phyloP scores from a whole-genome alignment of 164 flowering plant species.

The Vitis amurensis region DNA sequence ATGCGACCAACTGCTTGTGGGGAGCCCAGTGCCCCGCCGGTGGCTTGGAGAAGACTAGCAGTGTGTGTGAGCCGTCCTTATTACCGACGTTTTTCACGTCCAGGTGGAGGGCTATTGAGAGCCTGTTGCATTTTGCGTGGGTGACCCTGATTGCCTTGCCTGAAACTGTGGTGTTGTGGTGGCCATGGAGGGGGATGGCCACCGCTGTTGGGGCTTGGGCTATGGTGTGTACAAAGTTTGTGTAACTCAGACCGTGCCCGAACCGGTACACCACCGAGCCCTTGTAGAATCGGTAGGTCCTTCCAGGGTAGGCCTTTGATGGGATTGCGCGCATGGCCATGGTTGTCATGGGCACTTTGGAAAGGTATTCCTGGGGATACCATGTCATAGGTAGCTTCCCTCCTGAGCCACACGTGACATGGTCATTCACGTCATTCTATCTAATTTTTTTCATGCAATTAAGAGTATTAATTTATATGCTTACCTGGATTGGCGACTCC shows the following conservation, averaged over 20 bases:
- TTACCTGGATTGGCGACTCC: slow-evolving; percentile 85
- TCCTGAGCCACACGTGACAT: slow-evolving; percentile 34
- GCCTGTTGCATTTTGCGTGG: slow-evolving; percentile 57
- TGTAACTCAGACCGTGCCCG: slow-evolving; percentile 85
- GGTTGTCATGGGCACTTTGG: slow-evolving; percentile 74
- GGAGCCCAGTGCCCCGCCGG: slow-evolving; percentile 73
- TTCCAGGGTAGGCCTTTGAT: slow-evolving; percentile 68
- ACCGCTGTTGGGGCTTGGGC: slow-evolving; percentile 51
- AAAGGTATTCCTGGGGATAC: slow-evolving; percentile 76
- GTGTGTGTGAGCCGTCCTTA: slow-evolving; percentile 64
- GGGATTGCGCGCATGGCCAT: slow-evolving; percentile 73
- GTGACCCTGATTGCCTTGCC: slow-evolving; percentile 59
- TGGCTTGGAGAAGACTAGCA: slow-evolving; percentile 66
- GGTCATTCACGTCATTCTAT: background rate
- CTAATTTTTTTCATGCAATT: no score
- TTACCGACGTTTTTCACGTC: slow-evolving; percentile 64
- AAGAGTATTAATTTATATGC: background rate
- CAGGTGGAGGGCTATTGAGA: slow-evolving; percentile 46
- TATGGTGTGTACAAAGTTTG: slow-evolving; percentile 49
- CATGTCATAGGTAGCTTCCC: slow-evolving; percentile 93
- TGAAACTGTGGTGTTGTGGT: slow-evolving; percentile 29
- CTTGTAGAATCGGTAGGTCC: slow-evolving; percentile 88
- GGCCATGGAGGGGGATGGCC: slow-evolving; percentile 55
- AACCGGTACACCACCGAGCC: slow-evolving; percentile 88
- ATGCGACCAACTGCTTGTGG: slow-evolving; percentile 68